Conservation (phyloP, 106 monocot species). For the Dioscorea dumetorum region DNA sequence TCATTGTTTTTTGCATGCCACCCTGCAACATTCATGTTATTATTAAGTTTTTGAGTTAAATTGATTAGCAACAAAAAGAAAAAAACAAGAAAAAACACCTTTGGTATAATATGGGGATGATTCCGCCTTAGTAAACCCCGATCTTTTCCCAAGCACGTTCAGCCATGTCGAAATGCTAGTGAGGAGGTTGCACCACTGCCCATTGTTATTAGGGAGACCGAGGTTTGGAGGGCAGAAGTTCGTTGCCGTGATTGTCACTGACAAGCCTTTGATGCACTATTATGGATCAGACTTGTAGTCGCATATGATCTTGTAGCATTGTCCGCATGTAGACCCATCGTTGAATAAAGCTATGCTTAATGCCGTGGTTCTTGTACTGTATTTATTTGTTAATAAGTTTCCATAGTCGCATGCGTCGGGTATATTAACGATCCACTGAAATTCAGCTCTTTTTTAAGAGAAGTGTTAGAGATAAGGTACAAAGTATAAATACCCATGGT, state of each 20-base stretch:
- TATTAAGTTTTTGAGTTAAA: background rate
- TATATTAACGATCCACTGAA: background rate
- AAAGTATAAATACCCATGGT: slow-evolving; percentile 33
- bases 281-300: slow-evolving; percentile 29
- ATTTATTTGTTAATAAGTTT: slow-evolving; percentile 39
- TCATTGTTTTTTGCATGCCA: slow-evolving; percentile 45
- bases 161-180: slow-evolving; percentile 47
- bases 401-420: slow-evolving; percentile 54
- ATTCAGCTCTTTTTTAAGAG: background rate
- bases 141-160: slow-evolving; percentile 60
- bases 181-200: slow-evolving; percentile 61
- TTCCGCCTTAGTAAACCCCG: slow-evolving; percentile 42
- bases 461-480: background rate
- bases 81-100: slow-evolving; percentile 16
- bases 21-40: slow-evolving; percentile 13
- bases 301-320: slow-evolving; percentile 51
- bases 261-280: slow-evolving; percentile 37
- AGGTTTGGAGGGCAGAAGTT: slow-evolving; percentile 56
- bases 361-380: slow-evolving; percentile 30
- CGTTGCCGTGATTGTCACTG: slow-evolving; percentile 45
- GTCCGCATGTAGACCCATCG: slow-evolving; percentile 36
- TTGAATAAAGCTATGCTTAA: slow-evolving; percentile 31
- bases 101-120: slow-evolving; percentile 39
- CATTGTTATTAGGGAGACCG: slow-evolving; percentile 25
- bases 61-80: too few species aligned